phyloP scores from a whole-genome alignment of 768 basidiomycete genomes.

The Ephemerocybe angulata region DNA sequence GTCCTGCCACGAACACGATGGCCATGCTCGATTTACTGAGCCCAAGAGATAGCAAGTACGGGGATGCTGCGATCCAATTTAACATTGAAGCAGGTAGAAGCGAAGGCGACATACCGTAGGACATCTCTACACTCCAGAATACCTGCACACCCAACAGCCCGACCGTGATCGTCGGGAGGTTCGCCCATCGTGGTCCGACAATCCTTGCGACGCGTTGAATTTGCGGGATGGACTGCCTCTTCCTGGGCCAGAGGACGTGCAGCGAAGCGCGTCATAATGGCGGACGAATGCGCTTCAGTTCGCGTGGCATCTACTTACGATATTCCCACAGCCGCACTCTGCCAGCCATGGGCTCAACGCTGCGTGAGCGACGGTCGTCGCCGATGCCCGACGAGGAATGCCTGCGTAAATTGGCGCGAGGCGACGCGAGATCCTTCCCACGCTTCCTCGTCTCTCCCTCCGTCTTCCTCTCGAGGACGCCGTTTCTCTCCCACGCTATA shows the following conservation, averaged over 20 bases:
- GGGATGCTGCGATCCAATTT: constrained; percentile 47
- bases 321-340: not conserved
- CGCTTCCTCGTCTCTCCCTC: too few species aligned
- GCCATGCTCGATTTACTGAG: constrained; percentile 85
- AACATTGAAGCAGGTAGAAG: not conserved
- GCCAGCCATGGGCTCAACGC: too few species aligned
- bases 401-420: too few species aligned
- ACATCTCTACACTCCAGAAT: constrained; percentile 95
- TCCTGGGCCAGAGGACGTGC: constrained; percentile 44
- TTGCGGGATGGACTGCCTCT: constrained; percentile 29
- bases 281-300: not conserved
- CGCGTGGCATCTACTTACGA: not conserved
- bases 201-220: constrained; percentile 57
- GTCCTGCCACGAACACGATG: constrained; percentile 89
- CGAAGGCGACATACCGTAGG: constrained; percentile 53
- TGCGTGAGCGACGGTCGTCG: too few species aligned
- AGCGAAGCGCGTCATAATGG: constrained; percentile 49
- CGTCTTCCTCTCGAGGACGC: too few species aligned
- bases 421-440: too few species aligned
- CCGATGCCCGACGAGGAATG: too few species aligned
- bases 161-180: constrained; percentile 67
- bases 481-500: too few species aligned
- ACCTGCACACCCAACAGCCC: constrained; percentile 83
- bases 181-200: constrained; percentile 63
- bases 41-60: constrained; percentile 87